Conservation (phyloP, 1,284 basidiomycete genomes). For the Phaffia rhodozyma region DNA sequence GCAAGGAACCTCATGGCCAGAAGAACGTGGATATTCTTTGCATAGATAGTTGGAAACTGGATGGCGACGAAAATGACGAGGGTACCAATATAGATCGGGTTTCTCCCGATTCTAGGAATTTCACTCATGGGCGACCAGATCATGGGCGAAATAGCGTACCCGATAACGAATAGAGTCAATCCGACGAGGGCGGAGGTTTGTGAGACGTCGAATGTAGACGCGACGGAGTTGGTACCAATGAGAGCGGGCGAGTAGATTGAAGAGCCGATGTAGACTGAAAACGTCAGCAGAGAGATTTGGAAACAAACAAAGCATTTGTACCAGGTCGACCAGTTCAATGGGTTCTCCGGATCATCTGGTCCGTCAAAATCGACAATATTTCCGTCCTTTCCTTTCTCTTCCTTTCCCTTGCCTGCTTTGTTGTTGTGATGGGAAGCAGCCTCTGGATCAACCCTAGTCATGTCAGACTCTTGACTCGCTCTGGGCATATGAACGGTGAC, state of each 20-base stretch:
- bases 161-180: constrained; percentile 21
- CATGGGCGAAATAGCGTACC: constrained; percentile 24
- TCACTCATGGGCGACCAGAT: constrained; percentile 23
- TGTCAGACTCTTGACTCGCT: constrained; percentile 2
- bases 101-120: constrained; percentile 1
- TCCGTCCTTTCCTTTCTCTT: constrained; percentile 22
- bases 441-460: not conserved
- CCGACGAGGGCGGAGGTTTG: constrained; percentile 21
- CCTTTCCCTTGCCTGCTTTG: constrained; percentile 4
- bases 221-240: constrained; percentile 23
- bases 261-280: constrained; percentile 49
- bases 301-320: constrained; percentile 24
- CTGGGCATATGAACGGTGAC: not conserved
- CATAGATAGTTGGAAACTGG: constrained; percentile 23
- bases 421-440: not conserved
- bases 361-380: constrained; percentile 51
- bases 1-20: constrained; percentile 26
- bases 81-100: constrained; percentile 21
- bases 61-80: constrained; percentile 22
- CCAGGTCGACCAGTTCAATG: constrained; percentile 40
- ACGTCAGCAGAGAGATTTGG: constrained; percentile 26
- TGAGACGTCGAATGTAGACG: constrained; percentile 23
- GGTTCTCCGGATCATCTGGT: constrained; percentile 49
- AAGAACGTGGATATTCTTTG: constrained; percentile 24
- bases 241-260: constrained; percentile 47